A percentile compares a stretch with the other conserved stretches of the same genome.
phyloP scores from a whole-genome alignment of 2,329 filamentous ascomycete species.

The Verticillium dahliae region DNA sequence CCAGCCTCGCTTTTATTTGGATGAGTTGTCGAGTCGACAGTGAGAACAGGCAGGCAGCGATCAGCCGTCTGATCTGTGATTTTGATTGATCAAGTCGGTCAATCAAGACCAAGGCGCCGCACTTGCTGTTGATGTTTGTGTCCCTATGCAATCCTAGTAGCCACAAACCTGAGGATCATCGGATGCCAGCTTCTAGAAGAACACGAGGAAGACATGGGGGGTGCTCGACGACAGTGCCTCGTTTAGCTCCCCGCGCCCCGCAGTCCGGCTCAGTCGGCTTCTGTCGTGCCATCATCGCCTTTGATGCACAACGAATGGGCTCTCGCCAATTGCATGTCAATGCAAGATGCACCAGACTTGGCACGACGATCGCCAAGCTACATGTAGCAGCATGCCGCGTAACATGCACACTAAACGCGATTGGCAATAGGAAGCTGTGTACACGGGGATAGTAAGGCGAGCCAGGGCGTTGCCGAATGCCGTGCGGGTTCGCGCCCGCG shows the following conservation, averaged over 20 bases:
- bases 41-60: too few species aligned
- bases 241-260: neutral
- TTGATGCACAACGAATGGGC: neutral
- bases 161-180: too few species aligned
- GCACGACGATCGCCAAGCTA: neutral
- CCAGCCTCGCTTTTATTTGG: too few species aligned
- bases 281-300: neutral
- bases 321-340: neutral
- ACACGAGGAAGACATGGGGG: too few species aligned
- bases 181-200: too few species aligned
- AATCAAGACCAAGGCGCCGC: too few species aligned
- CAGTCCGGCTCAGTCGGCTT: neutral
- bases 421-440: neutral
- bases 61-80: too few species aligned
- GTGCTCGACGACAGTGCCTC: too few species aligned
- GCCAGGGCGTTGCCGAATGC: neutral
- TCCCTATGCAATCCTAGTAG: too few species aligned
- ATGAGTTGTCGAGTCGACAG: too few species aligned
- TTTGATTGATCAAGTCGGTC: too few species aligned
- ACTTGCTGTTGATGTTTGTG: too few species aligned
- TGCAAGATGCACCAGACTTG: neutral
- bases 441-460: neutral
- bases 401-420: neutral
- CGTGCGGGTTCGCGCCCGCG: neutral
- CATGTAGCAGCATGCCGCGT: neutral